These are phyloP conservation scores for Earliella scabrosa DNA, from an alignment of 1,284 basidiomycete species.

Conservation along the genomic window DNA sequence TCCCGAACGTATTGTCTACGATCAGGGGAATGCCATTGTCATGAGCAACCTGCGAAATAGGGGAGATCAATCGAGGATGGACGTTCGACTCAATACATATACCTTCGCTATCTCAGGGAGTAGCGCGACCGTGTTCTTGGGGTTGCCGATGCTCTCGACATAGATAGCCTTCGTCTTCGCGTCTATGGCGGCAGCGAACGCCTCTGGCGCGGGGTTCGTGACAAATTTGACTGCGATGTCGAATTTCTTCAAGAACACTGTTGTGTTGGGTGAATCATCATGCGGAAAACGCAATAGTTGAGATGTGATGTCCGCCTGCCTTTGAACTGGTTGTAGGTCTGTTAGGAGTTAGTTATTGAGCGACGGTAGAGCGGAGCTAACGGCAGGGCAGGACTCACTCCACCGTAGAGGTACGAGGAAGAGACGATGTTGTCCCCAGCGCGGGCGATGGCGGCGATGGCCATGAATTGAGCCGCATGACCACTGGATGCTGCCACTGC, in stretches of 20 bases:
- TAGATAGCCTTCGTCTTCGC: constrained; percentile 80
- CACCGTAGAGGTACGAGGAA: constrained; percentile 72
- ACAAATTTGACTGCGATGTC: constrained; percentile 85
- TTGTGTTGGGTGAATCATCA: neutral
- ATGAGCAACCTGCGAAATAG: constrained; percentile 60
- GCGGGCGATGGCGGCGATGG: constrained; percentile 68
- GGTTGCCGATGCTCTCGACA: constrained; percentile 87
- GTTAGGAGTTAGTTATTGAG: constrained; percentile 1
- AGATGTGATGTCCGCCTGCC: too few relatives aligned
- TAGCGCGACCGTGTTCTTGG: constrained; percentile 77
- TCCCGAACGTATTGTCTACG: constrained; percentile 92
- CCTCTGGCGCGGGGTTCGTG: constrained; percentile 60
- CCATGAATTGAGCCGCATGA: constrained; percentile 83
- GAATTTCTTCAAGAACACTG: constrained; percentile 68
- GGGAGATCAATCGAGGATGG: constrained; percentile 17
- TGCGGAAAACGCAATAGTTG: too few relatives aligned
- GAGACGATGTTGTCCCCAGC: constrained; percentile 83
- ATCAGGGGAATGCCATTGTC: constrained; percentile 77
- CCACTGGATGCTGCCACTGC: constrained; percentile 83
- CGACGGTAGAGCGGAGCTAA: constrained; percentile 40
- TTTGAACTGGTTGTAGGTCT: constrained; percentile 92
- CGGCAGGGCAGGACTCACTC: constrained; percentile 59
- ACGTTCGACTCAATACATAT: constrained; percentile 9
- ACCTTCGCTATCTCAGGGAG: constrained; percentile 77
- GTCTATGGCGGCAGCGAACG: constrained; percentile 77